Evolutionary conservation across 2,329 filamentous ascomycete genomes (phyloP).

Genomic region (Neoarthrinium moseri): DNA sequence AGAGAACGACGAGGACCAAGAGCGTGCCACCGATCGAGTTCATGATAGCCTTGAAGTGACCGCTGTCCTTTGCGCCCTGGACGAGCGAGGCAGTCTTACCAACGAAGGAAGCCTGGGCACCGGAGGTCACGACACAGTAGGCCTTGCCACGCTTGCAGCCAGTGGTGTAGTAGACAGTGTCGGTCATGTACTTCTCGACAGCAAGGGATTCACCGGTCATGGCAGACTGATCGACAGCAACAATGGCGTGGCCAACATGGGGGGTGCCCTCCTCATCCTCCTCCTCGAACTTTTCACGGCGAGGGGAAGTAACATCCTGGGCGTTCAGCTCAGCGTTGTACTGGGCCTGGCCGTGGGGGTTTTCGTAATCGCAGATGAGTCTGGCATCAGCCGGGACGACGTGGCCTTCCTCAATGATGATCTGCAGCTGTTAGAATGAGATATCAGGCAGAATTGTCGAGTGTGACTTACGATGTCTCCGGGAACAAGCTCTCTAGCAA

Average conservation of each 20-base stretch:
- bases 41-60: slow-evolving; percentile 79
- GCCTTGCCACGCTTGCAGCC: slow-evolving; percentile 75
- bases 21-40: slow-evolving; percentile 71
- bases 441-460: not conserved
- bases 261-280: slow-evolving; percentile 55
- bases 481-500: slow-evolving; percentile 68
- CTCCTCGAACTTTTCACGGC: slow-evolving; percentile 60
- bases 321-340: slow-evolving; percentile 65
- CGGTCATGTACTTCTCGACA: slow-evolving; percentile 71
- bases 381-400: slow-evolving; percentile 67
- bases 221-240: slow-evolving; percentile 71
- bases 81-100: slow-evolving; percentile 70
- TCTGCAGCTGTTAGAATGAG: slow-evolving; percentile 32
- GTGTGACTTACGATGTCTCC: slow-evolving; percentile 63
- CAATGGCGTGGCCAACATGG: slow-evolving; percentile 61
- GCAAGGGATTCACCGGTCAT: slow-evolving; percentile 74
- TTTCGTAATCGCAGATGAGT: slow-evolving; percentile 68
- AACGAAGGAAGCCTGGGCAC: slow-evolving; percentile 68
- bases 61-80: slow-evolving; percentile 67
- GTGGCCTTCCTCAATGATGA: slow-evolving; percentile 67
- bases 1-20: slow-evolving; percentile 71
- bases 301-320: slow-evolving; percentile 47
- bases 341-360: slow-evolving; percentile 63
- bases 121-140: slow-evolving; percentile 62
- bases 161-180: slow-evolving; percentile 71